Base-by-base conservation (phyloP, 1,284 basidiomycete species). In the Pyrrhoderma lamaoense region DNA sequence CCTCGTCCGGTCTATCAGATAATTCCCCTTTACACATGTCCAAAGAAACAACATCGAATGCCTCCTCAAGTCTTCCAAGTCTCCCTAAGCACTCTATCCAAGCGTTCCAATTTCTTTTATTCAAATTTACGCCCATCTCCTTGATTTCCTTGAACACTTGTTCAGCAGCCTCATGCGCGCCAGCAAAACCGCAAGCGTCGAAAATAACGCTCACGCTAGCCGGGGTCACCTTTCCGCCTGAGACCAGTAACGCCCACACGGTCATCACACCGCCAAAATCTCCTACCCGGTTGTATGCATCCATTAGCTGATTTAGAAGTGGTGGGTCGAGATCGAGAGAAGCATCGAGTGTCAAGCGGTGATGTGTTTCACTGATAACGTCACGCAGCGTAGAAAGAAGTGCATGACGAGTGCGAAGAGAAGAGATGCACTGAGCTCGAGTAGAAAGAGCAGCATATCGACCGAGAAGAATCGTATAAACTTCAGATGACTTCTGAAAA, bases 81-180 rank as follows among this genome's bases (percentile, higher is more conserved):
- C 92, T 76, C 59, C 87, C 88, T n/a, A 95, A 72, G 63, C 87
- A 90, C 65, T 95, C 91, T n/a, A 95, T 63, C 75, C 83, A 93
- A 0, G 80, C 74, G 53, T 87, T 83, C 84, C 88, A 93, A 56
- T 85, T 84, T 39, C 74, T 70, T 51, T 72, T 66, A 58, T 82
- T 82, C 54, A 85, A 68, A 14, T 60, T 61, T 58, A 82, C 81
- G 4, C 71, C 70, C 46, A 73, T 71, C 40, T 67, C 66, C 19
- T 65, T 62, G n/a, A 88, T 69, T 63, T 75, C 75, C 11, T 62
- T 57, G 64, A 76, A 76, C 34, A 85, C 76, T 47, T 72, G 68
- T 46, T 67, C 66, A 0, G 81, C 84, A n/a, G 74, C 65, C 16
- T 67, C 67, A 57, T 72, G 64, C 19, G 76, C 69, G 7, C 74